Evolutionary conservation across 2,329 filamentous ascomycete species (phyloP).

Genomic region (Celoporthe dispersa): DNA sequence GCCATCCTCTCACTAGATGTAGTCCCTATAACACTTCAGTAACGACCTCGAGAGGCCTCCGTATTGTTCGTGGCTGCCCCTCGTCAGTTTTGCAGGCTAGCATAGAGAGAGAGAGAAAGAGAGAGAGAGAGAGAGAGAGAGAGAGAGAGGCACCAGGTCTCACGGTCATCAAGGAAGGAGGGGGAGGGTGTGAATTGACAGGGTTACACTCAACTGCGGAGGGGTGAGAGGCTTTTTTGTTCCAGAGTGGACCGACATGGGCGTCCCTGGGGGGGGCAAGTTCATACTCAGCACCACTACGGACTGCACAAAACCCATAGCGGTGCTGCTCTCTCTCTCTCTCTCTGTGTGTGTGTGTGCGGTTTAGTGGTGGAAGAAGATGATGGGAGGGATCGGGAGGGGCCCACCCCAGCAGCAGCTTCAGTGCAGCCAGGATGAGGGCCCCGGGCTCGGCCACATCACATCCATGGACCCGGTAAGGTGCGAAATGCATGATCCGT

Average conservation of each 20-base stretch:
- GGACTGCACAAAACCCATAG: background rate
- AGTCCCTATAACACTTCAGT: too few relatives aligned
- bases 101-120: background rate
- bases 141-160: background rate
- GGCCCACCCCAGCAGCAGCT: background rate
- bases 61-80: background rate
- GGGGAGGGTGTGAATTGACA: background rate
- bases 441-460: conserved; percentile 9
- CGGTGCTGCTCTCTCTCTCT: background rate
- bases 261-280: background rate
- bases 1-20: too few relatives aligned
- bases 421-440: background rate
- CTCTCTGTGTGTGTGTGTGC: too few relatives aligned
- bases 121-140: background rate
- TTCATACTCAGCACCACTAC: background rate
- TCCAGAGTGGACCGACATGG: conserved; percentile 3
- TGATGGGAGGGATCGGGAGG: background rate
- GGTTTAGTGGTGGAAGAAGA: background rate
- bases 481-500: conserved; percentile 5
- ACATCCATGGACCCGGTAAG: conserved; percentile 4
- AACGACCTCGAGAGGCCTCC: background rate
- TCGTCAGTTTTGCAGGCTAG: background rate
- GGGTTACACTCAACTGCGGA: conserved; percentile 1
- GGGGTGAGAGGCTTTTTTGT: conserved; percentile 5
- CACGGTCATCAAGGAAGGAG: background rate